Evolutionary conservation across 202 grass and related monocot species (phyloP).

Genomic region (Cymbopogon flexuosus): DNA sequence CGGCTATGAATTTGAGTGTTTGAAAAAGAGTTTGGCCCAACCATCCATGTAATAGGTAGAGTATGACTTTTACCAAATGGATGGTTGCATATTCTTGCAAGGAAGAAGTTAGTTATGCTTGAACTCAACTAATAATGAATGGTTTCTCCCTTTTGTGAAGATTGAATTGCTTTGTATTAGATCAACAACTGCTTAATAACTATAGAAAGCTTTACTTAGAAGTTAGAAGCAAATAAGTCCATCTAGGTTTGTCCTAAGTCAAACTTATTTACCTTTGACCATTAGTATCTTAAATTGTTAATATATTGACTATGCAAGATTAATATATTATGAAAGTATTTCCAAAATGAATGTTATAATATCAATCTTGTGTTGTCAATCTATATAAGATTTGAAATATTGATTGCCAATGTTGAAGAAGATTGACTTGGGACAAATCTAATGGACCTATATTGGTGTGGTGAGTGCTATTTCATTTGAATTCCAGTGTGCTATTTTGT

Average conservation of each 20-base stretch:
- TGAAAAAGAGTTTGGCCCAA: not conserved
- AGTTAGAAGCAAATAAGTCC: not conserved
- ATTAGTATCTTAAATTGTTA: not conserved
- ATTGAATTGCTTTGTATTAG: not conserved
- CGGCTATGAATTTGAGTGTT: not conserved
- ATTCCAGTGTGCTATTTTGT: not conserved
- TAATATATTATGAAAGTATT: not conserved
- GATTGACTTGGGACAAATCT: not conserved
- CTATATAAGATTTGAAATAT: not conserved
- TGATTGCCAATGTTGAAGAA: not conserved
- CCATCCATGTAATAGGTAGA: not conserved
- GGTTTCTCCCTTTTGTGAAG: not conserved
- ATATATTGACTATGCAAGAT: not conserved
- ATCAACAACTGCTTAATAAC: not conserved
- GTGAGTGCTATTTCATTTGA: not conserved
- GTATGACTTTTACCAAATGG: not conserved
- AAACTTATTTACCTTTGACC: not conserved
- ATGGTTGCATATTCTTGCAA: slow-evolving; percentile 10
- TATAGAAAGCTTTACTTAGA: not conserved
- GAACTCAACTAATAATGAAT: not conserved
- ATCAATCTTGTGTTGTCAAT: not conserved
- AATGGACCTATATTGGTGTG: not conserved
- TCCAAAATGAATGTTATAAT: not conserved
- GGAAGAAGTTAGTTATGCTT: not conserved
- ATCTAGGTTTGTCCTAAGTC: not conserved